Base-by-base conservation (phyloP, 1,139 yeast species). In the Saccharomyces hybrid region DNA sequence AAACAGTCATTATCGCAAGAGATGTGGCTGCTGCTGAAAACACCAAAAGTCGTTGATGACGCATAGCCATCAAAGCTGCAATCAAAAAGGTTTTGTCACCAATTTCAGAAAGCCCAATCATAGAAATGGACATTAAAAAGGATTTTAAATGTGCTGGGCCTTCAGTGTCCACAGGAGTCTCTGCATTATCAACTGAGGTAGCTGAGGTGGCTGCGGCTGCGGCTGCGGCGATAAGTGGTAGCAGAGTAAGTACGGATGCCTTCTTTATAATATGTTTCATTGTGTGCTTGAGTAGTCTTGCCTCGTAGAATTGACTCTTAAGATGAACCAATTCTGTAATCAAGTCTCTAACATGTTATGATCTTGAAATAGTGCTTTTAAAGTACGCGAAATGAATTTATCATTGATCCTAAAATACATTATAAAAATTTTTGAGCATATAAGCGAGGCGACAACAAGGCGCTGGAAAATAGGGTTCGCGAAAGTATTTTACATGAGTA, bases 61-160 rank as follows among this genome's bases (percentile, higher is more conserved):
- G 86, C 99, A 95, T 93, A 38, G 99, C 97, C 97, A 93, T 90
- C 61, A 93, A 78, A 2, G 98, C 98, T 29, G 99, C 97, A 63
- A 95, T 90, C 62, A 93, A 78, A 68, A 93, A 93, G 0, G 99
- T 93, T 74, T 93, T 95, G 72, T 93, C 99, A 55, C 99, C 99
- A 58, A 95, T 84, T 71, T 93, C 99, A 28, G 96, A 88, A 29
- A 90, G 88, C 47, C 88, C 75, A 67, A 93, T 93, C 99, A 93
- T 93, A 3, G 90, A 82, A 16, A 82, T 71, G 1, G 91, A 79
- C 84, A 86, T 79, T 53, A 83, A 58, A 62, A 86, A 82, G 8
- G 88, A 81, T n/a, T 58, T 53, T 59, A 52, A 26, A 14, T 63
- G 60, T 14, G 60, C 51, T 8, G 51, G 51, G 41, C 55, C 50